These are phyloP conservation scores for Aspergillus oerlinghausenensis DNA, from an alignment of 2,329 filamentous ascomycete species.

Conservation along the genomic window DNA sequence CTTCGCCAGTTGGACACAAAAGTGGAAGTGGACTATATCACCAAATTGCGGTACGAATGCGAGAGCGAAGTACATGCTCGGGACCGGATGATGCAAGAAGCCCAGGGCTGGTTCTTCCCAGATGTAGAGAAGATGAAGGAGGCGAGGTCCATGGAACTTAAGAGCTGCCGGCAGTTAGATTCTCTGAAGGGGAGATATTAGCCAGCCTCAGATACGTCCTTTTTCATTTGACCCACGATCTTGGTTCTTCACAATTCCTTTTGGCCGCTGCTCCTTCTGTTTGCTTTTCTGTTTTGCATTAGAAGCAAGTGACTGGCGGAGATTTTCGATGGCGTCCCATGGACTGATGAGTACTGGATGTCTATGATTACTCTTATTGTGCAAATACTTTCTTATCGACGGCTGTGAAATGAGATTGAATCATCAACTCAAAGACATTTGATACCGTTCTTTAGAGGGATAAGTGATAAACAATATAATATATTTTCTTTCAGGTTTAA, in stretches of 20 bases:
- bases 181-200: conserved; percentile 42
- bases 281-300: conserved; percentile 8
- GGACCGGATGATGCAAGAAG: conserved; percentile 67
- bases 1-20: conserved; percentile 69
- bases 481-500: background rate
- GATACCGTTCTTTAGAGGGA: background rate
- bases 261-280: conserved; percentile 3
- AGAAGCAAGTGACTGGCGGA: conserved; percentile 13
- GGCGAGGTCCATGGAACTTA: conserved; percentile 59
- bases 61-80: conserved; percentile 65
- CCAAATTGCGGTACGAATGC: conserved; percentile 65
- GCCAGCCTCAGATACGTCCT: conserved; percentile 6
- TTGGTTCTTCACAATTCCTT: conserved; percentile 8
- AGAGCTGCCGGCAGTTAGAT: conserved; percentile 54
- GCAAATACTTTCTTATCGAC: conserved; percentile 7
- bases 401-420: conserved; percentile 11
- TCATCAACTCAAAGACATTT: background rate
- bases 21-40: conserved; percentile 71
- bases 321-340: conserved; percentile 12
- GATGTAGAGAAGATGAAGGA: conserved; percentile 74
- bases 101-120: conserved; percentile 81
- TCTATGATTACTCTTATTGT: conserved; percentile 3
- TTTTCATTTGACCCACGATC: conserved; percentile 2
- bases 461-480: background rate
- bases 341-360: conserved; percentile 8